Base-by-base conservation (phyloP, 108 stramenopile species). In the Schizochytrium sp. region DNA sequence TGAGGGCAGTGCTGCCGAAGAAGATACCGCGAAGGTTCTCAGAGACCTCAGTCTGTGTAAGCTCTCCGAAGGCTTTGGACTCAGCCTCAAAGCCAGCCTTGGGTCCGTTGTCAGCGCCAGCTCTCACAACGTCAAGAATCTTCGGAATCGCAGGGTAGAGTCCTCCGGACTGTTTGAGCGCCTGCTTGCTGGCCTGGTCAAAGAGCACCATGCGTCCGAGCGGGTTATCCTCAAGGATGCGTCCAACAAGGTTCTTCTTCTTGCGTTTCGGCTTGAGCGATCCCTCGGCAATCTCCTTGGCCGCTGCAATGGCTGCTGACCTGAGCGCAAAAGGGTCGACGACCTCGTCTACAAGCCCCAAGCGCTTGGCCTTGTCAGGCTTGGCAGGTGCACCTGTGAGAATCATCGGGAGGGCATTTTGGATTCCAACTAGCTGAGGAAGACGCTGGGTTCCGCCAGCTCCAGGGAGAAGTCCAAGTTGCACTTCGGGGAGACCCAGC, bases 401-500 rank as follows among this genome's bases (percentile, higher is more conserved):
- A 91, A 97, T 97, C 94, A 97, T 95, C 88, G 94, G 92, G 45
- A 97, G 89, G 4, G 97, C 96, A 60, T 91, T 88, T 45, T 94
- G 90, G 72, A 96, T 92, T 10, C 99, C 99, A 7, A 98, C 97
- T 13, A 97, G 91, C 46, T 94, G 92, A 28, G 93, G 96, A 19
- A 99, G 94, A 72, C 98, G 98, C 91, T 99, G 98, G 38, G 98
- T 98, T 53, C 99, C 99, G 15, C 98, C 99, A 91, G 98, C 98
- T 46, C 99, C 99, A 1, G 99, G 99, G 72, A 99, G 90, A 41
- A 99, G 90, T 46, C 99, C 99, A 47, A 99, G 93, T 94, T 98
- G 98, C 73, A 99, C 98, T 93, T 99, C 99, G 10, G 99, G 98
- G 57, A 99, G 90, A 15, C 98, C 97, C 58, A 98, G 89, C 57